These are phyloP conservation scores for Chalciporus sphaerocephalus DNA, from an alignment of 768 basidiomycete genomes.

Conservation along the genomic window DNA sequence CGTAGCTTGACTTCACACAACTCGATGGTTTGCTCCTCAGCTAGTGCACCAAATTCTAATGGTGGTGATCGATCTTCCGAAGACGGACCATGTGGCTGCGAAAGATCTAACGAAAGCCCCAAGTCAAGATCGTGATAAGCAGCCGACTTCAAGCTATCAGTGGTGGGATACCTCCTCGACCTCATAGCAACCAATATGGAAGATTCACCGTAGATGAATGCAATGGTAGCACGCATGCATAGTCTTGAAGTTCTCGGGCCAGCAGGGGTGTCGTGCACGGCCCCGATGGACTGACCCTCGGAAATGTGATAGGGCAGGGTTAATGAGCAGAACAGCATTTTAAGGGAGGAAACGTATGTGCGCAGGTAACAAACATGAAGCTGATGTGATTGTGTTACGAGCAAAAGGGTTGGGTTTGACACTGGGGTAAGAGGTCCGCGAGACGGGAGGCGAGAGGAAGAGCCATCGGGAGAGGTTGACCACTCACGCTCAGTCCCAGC, in stretches of 20 bases:
- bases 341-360: conserved; percentile 40
- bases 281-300: conserved; percentile 33
- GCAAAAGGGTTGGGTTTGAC: conserved; percentile 50
- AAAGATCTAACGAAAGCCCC: conserved; percentile 24
- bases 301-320: conserved; percentile 34
- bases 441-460: conserved; percentile 50
- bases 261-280: conserved; percentile 27
- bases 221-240: conserved; percentile 58
- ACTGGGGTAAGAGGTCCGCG: conserved; percentile 55
- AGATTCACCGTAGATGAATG: conserved; percentile 53
- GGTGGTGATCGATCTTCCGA: conserved; percentile 23
- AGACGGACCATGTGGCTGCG: conserved; percentile 10
- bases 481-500: conserved; percentile 62
- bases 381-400: conserved; percentile 62
- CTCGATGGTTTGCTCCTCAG: conserved; percentile 58
- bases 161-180: conserved; percentile 46
- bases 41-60: conserved; percentile 49
- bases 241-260: conserved; percentile 39
- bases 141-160: conserved; percentile 25
- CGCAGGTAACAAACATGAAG: conserved; percentile 54
- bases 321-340: conserved; percentile 48
- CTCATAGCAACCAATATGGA: conserved; percentile 62
- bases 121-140: conserved; percentile 43
- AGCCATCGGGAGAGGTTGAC: conserved; percentile 42
- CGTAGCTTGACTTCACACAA: conserved; percentile 55